These are phyloP conservation scores for Thraustochytrium sp. DNA, from an alignment of 352 stramenopile genomes.

Conservation along the genomic window DNA sequence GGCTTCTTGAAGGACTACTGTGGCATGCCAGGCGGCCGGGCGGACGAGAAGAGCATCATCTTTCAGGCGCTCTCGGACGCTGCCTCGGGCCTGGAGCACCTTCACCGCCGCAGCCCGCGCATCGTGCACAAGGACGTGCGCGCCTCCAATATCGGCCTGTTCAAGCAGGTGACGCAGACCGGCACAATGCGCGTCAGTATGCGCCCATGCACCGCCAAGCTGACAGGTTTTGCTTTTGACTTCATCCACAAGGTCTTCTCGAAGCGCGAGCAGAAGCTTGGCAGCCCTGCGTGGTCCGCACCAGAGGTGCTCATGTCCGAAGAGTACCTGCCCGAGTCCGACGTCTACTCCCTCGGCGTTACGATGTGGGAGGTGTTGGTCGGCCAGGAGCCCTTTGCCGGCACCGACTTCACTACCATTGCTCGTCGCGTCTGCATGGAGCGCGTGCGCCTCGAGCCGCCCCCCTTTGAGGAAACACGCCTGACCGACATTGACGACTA, in stretches of 20 bases:
- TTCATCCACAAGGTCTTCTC: conserved; percentile 35
- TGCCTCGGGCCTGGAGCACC: background rate
- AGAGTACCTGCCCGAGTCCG: background rate
- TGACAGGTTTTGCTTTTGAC: conserved; percentile 29
- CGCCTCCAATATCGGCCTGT: background rate
- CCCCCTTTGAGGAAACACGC: background rate
- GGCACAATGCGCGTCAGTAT: background rate
- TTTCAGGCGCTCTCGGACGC: background rate
- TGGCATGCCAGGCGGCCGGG: background rate
- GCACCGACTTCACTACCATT: background rate
- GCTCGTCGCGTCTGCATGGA: conserved; percentile 26
- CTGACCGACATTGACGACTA: background rate
- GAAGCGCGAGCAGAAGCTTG: conserved; percentile 26
- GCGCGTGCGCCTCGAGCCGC: background rate
- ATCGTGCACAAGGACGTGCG: conserved; percentile 26
- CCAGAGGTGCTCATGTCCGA: conserved; percentile 34
- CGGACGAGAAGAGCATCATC: background rate
- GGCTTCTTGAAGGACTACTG: background rate
- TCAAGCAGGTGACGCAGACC: background rate
- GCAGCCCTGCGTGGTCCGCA: background rate
- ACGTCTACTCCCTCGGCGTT: conserved; percentile 19
- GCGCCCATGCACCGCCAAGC: conserved; percentile 4
- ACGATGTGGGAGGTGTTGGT: conserved; percentile 18
- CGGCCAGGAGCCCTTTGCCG: background rate
- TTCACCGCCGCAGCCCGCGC: background rate